Evolutionary conservation across 2,329 filamentous ascomycete genomes (phyloP).

Genomic region (Lachnellula hyalina): DNA sequence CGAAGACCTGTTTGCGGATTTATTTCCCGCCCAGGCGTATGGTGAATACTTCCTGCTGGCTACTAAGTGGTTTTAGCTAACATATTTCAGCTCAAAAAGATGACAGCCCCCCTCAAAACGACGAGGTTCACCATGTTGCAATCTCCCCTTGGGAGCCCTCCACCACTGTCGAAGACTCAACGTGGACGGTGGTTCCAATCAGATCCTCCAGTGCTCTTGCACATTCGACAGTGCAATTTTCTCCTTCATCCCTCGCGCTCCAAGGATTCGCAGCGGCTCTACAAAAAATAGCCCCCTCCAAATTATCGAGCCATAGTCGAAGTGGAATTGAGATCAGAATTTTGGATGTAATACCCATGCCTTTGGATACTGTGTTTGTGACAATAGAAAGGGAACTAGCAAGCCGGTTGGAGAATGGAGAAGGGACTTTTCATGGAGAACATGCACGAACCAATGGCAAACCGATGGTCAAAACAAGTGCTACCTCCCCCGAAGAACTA

Average conservation of each 20-base stretch:
- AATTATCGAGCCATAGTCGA: slow-evolving; percentile 65
- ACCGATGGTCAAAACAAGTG: slow-evolving; percentile 29
- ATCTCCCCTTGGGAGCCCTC: slow-evolving; percentile 68
- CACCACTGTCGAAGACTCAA: slow-evolving; percentile 51
- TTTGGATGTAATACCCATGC: slow-evolving; percentile 72
- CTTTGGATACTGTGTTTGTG: slow-evolving; percentile 81
- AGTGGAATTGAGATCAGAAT: slow-evolving; percentile 79
- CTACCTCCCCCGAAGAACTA: slow-evolving; percentile 46
- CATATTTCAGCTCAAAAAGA: slow-evolving; percentile 17
- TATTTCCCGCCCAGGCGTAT: slow-evolving; percentile 61
- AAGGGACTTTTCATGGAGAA: slow-evolving; percentile 72
- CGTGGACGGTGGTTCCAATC: slow-evolving; percentile 84
- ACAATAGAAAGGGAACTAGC: slow-evolving; percentile 77
- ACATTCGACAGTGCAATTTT: slow-evolving; percentile 74
- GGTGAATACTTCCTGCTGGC: slow-evolving; percentile 32
- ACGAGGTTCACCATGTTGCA: slow-evolving; percentile 57
- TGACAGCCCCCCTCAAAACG: slow-evolving; percentile 23
- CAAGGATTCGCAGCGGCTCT: slow-evolving; percentile 74
- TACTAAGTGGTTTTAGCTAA: slow-evolving; percentile 9
- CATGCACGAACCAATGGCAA: slow-evolving; percentile 43
- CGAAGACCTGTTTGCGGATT: slow-evolving; percentile 75
- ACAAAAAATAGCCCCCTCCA: slow-evolving; percentile 69
- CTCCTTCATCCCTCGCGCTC: slow-evolving; percentile 64
- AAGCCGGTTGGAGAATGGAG: slow-evolving; percentile 73
- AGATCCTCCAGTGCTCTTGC: slow-evolving; percentile 57